Evolutionary conservation across 1,284 basidiomycete genomes (phyloP).

Genomic region (Hortiboletus rubellus): DNA sequence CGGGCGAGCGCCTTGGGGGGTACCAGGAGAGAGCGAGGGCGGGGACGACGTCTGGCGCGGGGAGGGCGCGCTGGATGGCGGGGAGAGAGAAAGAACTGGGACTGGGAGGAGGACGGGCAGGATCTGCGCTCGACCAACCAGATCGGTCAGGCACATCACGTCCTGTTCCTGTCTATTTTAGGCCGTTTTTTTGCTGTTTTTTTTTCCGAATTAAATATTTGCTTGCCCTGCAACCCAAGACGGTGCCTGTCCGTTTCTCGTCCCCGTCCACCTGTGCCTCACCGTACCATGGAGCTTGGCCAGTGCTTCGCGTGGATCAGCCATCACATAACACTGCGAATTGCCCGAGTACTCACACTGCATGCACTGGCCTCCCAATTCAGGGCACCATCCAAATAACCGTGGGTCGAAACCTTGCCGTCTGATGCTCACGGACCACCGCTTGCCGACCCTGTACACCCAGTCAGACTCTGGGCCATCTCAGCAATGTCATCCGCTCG

Average conservation of each 20-base stretch:
- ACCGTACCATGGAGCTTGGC: too few relatives aligned
- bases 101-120: slow-evolving; percentile 34
- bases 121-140: slow-evolving; percentile 38
- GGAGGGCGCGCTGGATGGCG: neutral
- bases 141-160: slow-evolving; percentile 36
- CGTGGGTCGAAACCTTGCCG: too few relatives aligned
- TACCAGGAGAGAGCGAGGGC: neutral
- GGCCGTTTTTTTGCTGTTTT: slow-evolving; percentile 6
- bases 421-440: neutral
- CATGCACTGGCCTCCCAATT: too few relatives aligned
- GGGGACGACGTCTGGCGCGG: slow-evolving; percentile 9
- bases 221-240: neutral
- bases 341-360: too few relatives aligned
- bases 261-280: too few relatives aligned
- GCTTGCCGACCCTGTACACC: slow-evolving; percentile 17
- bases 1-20: neutral
- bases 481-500: neutral
- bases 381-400: too few relatives aligned
- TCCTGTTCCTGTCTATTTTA: slow-evolving; percentile 32
- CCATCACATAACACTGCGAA: too few relatives aligned
- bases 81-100: slow-evolving; percentile 25
- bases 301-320: too few relatives aligned
- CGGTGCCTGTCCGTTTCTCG: neutral
- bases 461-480: neutral
- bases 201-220: neutral